A percentile compares a stretch with the other conserved stretches of the same genome.
These are phyloP conservation scores for Helenozyma baotianmanensis DNA, from an alignment of 805 yeast genomes.

Conservation along the genomic window DNA sequence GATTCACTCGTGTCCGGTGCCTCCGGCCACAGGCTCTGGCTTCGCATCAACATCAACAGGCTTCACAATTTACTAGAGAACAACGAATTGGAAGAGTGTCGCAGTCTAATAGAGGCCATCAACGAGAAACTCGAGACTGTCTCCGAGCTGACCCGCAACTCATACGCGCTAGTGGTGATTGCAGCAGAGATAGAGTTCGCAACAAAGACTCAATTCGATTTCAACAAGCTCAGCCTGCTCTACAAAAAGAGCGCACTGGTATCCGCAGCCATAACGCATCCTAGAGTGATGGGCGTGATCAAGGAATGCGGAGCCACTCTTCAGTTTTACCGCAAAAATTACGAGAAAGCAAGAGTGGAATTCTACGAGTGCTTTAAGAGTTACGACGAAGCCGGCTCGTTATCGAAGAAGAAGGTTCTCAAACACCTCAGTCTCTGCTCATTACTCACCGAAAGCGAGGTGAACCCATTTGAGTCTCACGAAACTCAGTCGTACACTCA, in stretches of 20 bases:
- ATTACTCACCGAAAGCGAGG: slow-evolving; percentile 57
- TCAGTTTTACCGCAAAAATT: slow-evolving; percentile 55
- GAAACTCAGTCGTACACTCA: slow-evolving; percentile 55
- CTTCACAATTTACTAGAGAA: slow-evolving; percentile 34
- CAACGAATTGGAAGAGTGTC: slow-evolving; percentile 29
- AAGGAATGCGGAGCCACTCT: slow-evolving; percentile 73
- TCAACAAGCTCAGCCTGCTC: slow-evolving; percentile 40
- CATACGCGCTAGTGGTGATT: slow-evolving; percentile 56
- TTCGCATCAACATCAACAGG: slow-evolving; percentile 44
- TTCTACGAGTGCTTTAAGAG: slow-evolving; percentile 46
- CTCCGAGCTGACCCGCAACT: slow-evolving; percentile 42
- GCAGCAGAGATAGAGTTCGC: slow-evolving; percentile 61
- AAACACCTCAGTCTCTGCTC: slow-evolving; percentile 60
- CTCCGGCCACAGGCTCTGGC: slow-evolving; percentile 34
- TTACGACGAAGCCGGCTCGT: slow-evolving; percentile 42
- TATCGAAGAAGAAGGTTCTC: slow-evolving; percentile 50
- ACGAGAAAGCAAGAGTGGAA: slow-evolving; percentile 59
- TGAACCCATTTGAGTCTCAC: slow-evolving; percentile 69
- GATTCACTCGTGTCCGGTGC: slow-evolving; percentile 14
- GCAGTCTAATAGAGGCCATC: slow-evolving; percentile 29
- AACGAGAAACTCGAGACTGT: slow-evolving; percentile 34
- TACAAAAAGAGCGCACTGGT: slow-evolving; percentile 42
- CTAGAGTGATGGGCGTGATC: slow-evolving; percentile 67
- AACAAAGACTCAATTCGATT: slow-evolving; percentile 27
- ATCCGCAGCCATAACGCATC: slow-evolving; percentile 68